A percentile compares a stretch with the other conserved stretches of the same genome.
phyloP scores from a whole-genome alignment of 768 basidiomycete species.

The Trametes coccinea region DNA sequence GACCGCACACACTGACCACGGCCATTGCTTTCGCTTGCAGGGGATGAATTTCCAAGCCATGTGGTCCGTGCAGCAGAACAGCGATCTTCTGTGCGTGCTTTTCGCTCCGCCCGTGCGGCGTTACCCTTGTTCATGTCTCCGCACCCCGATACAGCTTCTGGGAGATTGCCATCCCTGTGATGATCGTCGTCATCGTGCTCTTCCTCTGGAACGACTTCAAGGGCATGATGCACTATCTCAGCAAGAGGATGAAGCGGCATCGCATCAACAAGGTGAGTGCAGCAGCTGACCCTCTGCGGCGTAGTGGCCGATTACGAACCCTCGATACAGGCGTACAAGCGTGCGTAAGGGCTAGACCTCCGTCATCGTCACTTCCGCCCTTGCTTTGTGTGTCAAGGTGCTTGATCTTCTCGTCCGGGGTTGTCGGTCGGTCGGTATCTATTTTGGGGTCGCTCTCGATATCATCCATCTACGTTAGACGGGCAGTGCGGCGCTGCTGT shows the following conservation, averaged over 20 bases:
- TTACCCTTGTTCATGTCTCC: not conserved
- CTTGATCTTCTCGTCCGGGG: not conserved
- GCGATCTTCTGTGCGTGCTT: constrained; percentile 47
- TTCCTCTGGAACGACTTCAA: constrained; percentile 55
- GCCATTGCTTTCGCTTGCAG: constrained; percentile 33
- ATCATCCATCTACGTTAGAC: not conserved
- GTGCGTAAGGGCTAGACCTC: not conserved
- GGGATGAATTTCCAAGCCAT: constrained; percentile 66
- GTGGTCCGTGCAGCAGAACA: constrained; percentile 47
- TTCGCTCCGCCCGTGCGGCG: too few relatives aligned
- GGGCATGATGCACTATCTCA: constrained; percentile 45
- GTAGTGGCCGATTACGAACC: not conserved
- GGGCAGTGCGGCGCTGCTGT: too few relatives aligned
- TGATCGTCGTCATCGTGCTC: constrained; percentile 51
- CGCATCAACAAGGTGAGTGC: constrained; percentile 35
- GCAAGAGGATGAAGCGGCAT: constrained; percentile 41
- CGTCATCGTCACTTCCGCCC: not conserved
- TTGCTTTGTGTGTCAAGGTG: constrained; percentile 1
- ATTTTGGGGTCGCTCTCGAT: not conserved
- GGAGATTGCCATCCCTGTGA: constrained; percentile 61
- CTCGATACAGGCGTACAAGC: constrained; percentile 20
- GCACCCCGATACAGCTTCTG: constrained; percentile 51
- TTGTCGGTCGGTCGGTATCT: constrained; percentile 2
- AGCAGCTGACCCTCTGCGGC: not conserved
- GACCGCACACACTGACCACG: constrained; percentile 11